Percentiles rank a stretch among this genome's conserved stretches.
Conservation (phyloP, 805 yeast species). For the Pichia nanzhaoensis region DNA sequence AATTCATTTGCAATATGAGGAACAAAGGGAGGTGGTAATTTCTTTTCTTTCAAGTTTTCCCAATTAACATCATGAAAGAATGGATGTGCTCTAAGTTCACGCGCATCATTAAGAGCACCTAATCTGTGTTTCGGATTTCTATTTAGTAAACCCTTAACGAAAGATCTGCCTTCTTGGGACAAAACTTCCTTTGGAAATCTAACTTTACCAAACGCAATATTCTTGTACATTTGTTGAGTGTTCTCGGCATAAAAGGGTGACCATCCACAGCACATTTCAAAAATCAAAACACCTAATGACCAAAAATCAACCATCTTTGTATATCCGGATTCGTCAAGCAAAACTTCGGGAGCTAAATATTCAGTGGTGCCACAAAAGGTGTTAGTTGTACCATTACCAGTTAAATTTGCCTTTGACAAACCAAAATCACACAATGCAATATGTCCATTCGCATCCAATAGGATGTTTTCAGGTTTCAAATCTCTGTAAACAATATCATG, state of each 20-base stretch:
- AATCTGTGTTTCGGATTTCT: slow-evolving; percentile 93
- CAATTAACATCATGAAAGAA: slow-evolving; percentile 91
- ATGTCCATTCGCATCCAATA: slow-evolving; percentile 94
- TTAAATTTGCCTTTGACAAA: slow-evolving; percentile 84
- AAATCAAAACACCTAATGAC: slow-evolving; percentile 94
- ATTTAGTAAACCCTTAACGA: slow-evolving; percentile 90
- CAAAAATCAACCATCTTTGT: slow-evolving; percentile 99
- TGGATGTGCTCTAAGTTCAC: slow-evolving; percentile 87
- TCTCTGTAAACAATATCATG: slow-evolving; percentile 95
- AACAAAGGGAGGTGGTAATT: slow-evolving; percentile 92
- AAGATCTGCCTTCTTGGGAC: slow-evolving; percentile 87
- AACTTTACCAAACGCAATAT: slow-evolving; percentile 97
- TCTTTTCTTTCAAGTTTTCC: slow-evolving; percentile 69
- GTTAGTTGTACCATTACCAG: slow-evolving; percentile 83
- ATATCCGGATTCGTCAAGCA: slow-evolving; percentile 92
- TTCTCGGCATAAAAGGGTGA: slow-evolving; percentile 97
- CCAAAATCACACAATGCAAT: slow-evolving; percentile 98
- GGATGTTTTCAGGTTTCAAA: slow-evolving; percentile 92
- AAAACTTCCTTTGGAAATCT: slow-evolving; percentile 94
- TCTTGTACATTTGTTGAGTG: slow-evolving; percentile 98
- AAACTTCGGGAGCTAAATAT: slow-evolving; percentile 93
- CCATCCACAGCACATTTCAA: slow-evolving; percentile 99
- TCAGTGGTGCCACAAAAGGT: slow-evolving; percentile 99
- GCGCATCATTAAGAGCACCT: slow-evolving; percentile 87
- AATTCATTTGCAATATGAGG: slow-evolving; percentile 88